Evolutionary conservation across 108 stramenopile species (phyloP), one percentile per base, ranked within the genome.

Genomic region (Tribonema minus): DNA sequence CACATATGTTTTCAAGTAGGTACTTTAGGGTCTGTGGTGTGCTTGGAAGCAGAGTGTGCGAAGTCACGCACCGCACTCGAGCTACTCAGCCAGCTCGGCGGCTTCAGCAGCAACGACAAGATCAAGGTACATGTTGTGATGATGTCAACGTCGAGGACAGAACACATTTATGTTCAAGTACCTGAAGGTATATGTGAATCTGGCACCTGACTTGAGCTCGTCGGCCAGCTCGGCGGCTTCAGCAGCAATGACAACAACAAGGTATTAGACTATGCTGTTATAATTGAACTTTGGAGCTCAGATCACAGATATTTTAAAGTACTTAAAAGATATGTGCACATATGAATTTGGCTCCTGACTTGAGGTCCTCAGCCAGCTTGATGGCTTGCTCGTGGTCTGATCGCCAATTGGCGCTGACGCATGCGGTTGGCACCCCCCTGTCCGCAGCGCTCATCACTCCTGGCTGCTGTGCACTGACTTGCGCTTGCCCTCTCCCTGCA

Each of bases 261-360:
- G 91, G 97, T 97, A 37, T n/a, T n/a, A n/a, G n/a, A n/a, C n/a
- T n/a, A n/a, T n/a, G n/a, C n/a, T n/a, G n/a, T n/a, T n/a, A n/a
- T n/a, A n/a, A n/a, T n/a, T n/a, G n/a, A n/a, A n/a, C n/a, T n/a
- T n/a, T n/a, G n/a, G n/a, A n/a, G 98, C 32, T 95, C 96, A 30
- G 97, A 99, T 85, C 93, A 96, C 29, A 96, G 94, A 71, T 95
- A 94, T 32, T 94, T 96, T 3, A 96, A 99, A 79, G n/a, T n/a
- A n/a, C n/a, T 94, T 97, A 86, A 88, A 88, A 4, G 98, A 96
- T 25, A 96, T 97, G 75, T 88, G 96, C 35, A 96, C 97, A 87
- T 96, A 99, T 87, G 98, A 97, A 15, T 96, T 97, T 85, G 91
- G 98, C 59, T 97, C 98, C 76, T 97, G 97, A 96, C 88, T 99